These are phyloP conservation scores for Cladophialophora immunda DNA, from an alignment of 2,329 filamentous ascomycete species.

Conservation along the genomic window DNA sequence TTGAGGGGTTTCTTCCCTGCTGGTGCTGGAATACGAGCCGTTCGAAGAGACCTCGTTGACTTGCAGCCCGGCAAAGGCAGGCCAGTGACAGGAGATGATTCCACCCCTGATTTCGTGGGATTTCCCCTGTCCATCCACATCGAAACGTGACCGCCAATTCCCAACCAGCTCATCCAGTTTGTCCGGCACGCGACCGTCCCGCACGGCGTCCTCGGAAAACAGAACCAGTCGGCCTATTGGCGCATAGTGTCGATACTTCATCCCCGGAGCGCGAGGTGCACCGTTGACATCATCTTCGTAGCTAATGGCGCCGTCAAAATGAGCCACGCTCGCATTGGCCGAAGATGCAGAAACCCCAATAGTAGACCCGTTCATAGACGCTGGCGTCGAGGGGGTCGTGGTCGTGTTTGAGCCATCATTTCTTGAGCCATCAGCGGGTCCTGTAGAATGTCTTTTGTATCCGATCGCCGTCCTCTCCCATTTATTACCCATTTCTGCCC, in stretches of 20 bases:
- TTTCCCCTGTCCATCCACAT: slow-evolving; percentile 43
- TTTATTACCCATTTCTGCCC: slow-evolving; percentile 66
- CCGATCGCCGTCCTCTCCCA: slow-evolving; percentile 82
- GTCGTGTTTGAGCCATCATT: not conserved
- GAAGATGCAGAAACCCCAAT: not conserved
- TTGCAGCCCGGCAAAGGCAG: slow-evolving; percentile 40
- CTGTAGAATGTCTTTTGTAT: slow-evolving; percentile 64
- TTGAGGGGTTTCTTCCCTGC: not conserved
- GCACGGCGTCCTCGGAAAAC: slow-evolving; percentile 59
- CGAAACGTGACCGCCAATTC: slow-evolving; percentile 39
- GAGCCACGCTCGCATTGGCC: not conserved
- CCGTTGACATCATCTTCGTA: slow-evolving; percentile 31
- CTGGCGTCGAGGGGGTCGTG: slow-evolving; percentile 19
- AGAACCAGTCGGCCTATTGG: slow-evolving; percentile 86
- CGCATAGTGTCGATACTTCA: slow-evolving; percentile 99
- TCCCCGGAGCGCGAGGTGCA: slow-evolving; percentile 85
- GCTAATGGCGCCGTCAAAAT: slow-evolving; percentile 4
- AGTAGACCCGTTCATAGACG: not conserved
- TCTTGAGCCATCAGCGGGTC: not conserved
- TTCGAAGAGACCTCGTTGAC: not conserved
- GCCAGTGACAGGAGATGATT: slow-evolving; percentile 41
- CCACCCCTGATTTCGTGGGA: slow-evolving; percentile 47
- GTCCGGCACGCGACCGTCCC: slow-evolving; percentile 20
- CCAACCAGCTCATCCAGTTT: slow-evolving; percentile 31
- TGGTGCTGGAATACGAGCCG: not conserved